phyloP scores from a whole-genome alignment of 805 yeast species.

The Candida hungchunana region DNA sequence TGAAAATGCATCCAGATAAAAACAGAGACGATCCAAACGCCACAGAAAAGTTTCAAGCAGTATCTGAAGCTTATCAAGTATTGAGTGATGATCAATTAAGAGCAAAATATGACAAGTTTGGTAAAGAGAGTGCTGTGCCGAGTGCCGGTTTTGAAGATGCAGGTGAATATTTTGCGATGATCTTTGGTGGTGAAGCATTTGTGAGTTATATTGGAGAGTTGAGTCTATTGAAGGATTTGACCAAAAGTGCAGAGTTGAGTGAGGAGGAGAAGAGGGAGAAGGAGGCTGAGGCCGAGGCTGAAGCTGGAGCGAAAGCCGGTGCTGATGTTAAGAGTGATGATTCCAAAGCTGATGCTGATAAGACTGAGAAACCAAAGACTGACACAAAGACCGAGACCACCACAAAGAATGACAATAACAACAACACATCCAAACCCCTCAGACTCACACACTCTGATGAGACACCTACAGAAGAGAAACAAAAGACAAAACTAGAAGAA shows the following conservation, averaged over 20 bases:
- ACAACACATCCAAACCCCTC: conserved; percentile 5
- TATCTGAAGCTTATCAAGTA: conserved; percentile 73
- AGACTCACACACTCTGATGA: conserved; percentile 7
- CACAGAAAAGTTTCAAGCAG: conserved; percentile 59
- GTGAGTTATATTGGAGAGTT: conserved; percentile 85
- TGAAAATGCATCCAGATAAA: conserved; percentile 77
- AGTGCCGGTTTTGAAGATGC: conserved; percentile 73
- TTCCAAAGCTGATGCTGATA: neutral
- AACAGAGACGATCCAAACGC: conserved; percentile 75
- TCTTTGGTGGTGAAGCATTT: conserved; percentile 90
- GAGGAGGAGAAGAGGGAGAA: conserved; percentile 42
- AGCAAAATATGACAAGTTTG: conserved; percentile 67
- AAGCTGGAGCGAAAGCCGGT: conserved; percentile 33
- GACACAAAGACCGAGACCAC: neutral
- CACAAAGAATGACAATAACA: neutral
- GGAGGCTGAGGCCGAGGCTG: conserved; percentile 20
- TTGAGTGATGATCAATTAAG: conserved; percentile 61
- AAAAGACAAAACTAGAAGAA: conserved; percentile 47
- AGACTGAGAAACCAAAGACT: neutral
- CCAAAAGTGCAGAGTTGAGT: conserved; percentile 51
- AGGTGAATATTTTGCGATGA: conserved; percentile 61
- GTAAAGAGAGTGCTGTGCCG: conserved; percentile 69
- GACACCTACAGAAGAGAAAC: conserved; percentile 25
- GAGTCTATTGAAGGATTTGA: conserved; percentile 69
- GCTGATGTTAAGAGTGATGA: neutral